Base-by-base conservation (phyloP, 1,139 yeast species). In the Yamadazyma sp. region DNA sequence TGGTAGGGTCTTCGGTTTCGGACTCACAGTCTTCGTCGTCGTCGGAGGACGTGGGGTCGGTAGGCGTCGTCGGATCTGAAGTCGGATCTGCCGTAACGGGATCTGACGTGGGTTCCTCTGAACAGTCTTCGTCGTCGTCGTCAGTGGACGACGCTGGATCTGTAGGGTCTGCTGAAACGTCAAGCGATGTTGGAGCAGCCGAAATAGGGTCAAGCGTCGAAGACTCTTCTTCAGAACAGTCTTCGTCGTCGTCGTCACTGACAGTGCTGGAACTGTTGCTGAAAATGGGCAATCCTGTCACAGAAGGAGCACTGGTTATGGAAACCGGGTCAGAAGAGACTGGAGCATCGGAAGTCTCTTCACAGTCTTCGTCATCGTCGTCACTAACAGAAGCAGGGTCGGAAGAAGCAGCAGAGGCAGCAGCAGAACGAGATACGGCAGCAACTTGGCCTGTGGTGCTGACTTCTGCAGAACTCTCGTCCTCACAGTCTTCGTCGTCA, bases 111-210 rank as follows among this genome's bases (percentile, higher is more conserved):
- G 20, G 21, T 9, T 37, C 50, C 8, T 43, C 45, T 34, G 43
- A 39, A 28, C 48, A 44, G 30, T 44, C 48, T 25, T 44, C 48
- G 21, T 44, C 46, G 27, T 41, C 43, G 24, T 27, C 33, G 18
- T 37, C 13, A 33, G 36, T n/a, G n/a, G n/a, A n/a, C n/a, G n/a
- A n/a, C n/a, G n/a, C 15, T 12, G 29, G n/a, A 10, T 6, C 5
- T 18, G 21, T 18, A 6, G 26, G 26, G 13, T 11, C n/a, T 6
- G n/a, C 26, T 23, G 26, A 23, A 18, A 8, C n/a, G n/a, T n/a
- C n/a, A n/a, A n/a, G 22, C 9, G 22, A 20, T 20, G 22, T 10
- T 23, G 25, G n/a, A 11, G 11, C 25, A 23, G 9, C 9, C 5
- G 35, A 33, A 4, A 22, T 18, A 6, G 41, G 25, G 25, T 15